Evolutionary conservation across 31 red algal species (phyloP).

Genomic region (Asparagopsis taxiformis): DNA sequence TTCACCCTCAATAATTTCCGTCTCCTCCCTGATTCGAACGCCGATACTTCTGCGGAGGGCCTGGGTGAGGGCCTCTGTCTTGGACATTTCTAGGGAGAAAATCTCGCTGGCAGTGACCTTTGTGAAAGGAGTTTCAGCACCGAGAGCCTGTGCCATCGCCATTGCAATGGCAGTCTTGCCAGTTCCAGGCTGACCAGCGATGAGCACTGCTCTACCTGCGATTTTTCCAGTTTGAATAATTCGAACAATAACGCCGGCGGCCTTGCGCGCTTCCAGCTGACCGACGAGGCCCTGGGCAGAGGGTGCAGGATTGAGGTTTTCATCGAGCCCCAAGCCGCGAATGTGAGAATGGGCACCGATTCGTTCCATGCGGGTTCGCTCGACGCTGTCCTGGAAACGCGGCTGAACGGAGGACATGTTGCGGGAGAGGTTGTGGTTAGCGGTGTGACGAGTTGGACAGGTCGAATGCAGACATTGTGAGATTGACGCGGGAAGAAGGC

Average conservation of each 20-base stretch:
- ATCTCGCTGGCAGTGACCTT: conserved; percentile 95
- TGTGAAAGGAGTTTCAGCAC: conserved; percentile 93
- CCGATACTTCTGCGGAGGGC: conserved; percentile 90
- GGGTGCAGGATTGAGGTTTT: conserved; percentile 62
- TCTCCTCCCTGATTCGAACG: conserved; percentile 96
- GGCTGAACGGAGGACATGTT: too few species aligned
- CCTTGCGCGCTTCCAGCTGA: conserved; percentile 87
- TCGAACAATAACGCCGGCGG: conserved; percentile 88
- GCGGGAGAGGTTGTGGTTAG: too few species aligned
- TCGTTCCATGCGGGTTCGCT: conserved; percentile 76
- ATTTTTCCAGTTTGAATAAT: conserved; percentile 91
- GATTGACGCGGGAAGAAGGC: too few species aligned
- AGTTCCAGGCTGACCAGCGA: conserved; percentile 95
- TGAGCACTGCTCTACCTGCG: conserved; percentile 85
- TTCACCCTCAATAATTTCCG: conserved; percentile 97
- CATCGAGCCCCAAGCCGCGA: conserved; percentile 90
- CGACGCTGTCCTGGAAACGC: conserved; percentile 60
- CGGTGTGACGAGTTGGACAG: too few species aligned
- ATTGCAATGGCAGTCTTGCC: conserved; percentile 98
- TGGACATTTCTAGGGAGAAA: conserved; percentile 96
- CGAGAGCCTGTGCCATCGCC: conserved; percentile 96
- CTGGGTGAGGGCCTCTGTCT: conserved; percentile 97
- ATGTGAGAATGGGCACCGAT: conserved; percentile 98
- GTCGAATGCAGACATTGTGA: too few species aligned
- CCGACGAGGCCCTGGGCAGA: conserved; percentile 88